Evolutionary conservation across 2,329 filamentous ascomycete species (phyloP).

Genomic region (Trichoderma oligosporum): DNA sequence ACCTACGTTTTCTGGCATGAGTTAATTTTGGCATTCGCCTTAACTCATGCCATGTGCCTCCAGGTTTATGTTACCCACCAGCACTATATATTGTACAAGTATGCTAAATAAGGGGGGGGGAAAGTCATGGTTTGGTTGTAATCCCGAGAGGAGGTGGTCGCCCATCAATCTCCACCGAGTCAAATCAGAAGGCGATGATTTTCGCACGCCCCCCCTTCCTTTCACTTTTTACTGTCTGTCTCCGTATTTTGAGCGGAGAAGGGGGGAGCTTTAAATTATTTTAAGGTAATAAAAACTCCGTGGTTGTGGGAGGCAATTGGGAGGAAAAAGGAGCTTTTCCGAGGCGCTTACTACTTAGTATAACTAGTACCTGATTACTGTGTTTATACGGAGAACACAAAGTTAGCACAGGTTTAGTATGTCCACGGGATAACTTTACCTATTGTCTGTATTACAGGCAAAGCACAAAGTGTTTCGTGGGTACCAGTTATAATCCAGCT

Average conservation of each 20-base stretch:
- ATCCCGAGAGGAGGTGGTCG: neutral
- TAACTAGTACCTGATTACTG: no score
- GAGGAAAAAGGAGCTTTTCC: neutral
- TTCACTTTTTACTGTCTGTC: neutral
- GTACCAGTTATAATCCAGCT: no score
- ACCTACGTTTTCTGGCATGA: no score
- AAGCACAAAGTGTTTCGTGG: no score
- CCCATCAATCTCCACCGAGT: neutral
- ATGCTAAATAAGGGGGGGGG: constrained; percentile 5
- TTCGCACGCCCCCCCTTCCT: constrained; percentile 2
- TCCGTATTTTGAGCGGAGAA: constrained; percentile 1
- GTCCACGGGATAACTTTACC: no score
- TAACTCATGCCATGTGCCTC: neutral
- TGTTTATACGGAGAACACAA: no score
- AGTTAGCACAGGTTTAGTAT: no score
- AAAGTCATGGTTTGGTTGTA: neutral
- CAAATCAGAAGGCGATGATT: neutral
- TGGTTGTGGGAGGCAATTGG: neutral
- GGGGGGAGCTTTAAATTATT: neutral
- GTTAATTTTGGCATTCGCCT: neutral
- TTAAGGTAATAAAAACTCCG: constrained; percentile 6
- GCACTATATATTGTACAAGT: neutral
- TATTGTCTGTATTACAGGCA: no score
- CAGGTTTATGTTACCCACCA: neutral
- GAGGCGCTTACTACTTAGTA: neutral